Evolutionary conservation across 805 yeast species (phyloP).

Genomic region (Debaryomyces tyrocola): DNA sequence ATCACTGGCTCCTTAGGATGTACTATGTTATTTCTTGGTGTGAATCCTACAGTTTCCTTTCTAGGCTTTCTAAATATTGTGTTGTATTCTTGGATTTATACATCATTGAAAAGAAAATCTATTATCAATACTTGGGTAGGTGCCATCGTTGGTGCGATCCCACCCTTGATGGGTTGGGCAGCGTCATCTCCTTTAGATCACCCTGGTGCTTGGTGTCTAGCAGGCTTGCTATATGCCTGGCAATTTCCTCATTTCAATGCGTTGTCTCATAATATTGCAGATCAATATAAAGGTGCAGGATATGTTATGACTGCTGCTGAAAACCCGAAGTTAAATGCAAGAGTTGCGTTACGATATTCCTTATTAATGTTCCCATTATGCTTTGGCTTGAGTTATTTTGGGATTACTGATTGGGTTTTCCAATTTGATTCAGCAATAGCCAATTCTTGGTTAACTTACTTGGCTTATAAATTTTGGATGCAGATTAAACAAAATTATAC

Average conservation of each 20-base stretch:
- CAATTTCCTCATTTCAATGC: constrained; percentile 98
- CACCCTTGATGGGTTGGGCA: constrained; percentile 99
- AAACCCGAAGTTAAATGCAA: constrained; percentile 86
- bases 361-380: constrained; percentile 93
- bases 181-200: constrained; percentile 70
- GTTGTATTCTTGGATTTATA: constrained; percentile 86
- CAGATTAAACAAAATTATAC: constrained; percentile 70
- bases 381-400: constrained; percentile 73
- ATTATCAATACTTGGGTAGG: constrained; percentile 98
- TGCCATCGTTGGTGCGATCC: constrained; percentile 97
- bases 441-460: constrained; percentile 82
- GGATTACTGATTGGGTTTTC: constrained; percentile 80
- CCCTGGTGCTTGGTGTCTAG: constrained; percentile 95
- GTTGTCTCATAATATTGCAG: constrained; percentile 80
- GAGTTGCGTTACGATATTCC: constrained; percentile 90
- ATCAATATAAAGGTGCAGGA: constrained; percentile 89
- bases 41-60: constrained; percentile 78
- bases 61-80: constrained; percentile 81
- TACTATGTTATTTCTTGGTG: constrained; percentile 69
- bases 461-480: constrained; percentile 81
- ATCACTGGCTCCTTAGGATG: constrained; percentile 72
- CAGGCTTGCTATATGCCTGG: constrained; percentile 91
- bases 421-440: constrained; percentile 77
- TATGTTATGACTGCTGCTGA: constrained; percentile 97
- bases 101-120: constrained; percentile 81